Percentiles rank a stretch among this genome's conserved stretches.
phyloP scores from a whole-genome alignment of 371 early-diverging fungal species.

The Mucor piriformis region DNA sequence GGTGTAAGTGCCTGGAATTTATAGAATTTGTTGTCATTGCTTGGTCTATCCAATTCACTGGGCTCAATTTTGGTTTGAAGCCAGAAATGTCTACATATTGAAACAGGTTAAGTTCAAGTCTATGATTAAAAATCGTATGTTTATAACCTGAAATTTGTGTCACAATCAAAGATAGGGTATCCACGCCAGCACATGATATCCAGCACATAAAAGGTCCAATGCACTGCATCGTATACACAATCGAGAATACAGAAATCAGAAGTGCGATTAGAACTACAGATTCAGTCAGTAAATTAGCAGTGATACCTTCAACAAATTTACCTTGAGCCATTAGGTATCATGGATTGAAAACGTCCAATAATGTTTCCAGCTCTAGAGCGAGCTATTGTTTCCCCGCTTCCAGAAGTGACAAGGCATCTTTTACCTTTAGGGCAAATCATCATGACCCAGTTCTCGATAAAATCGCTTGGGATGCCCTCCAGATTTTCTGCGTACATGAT shows the following conservation, averaged over 20 bases:
- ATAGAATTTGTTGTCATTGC: conserved; percentile 36
- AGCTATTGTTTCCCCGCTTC: conserved; percentile 39
- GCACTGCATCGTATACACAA: conserved; percentile 60
- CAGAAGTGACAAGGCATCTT: conserved; percentile 61
- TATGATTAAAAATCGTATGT: background rate
- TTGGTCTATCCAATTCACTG: conserved; percentile 50
- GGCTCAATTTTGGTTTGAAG: conserved; percentile 49
- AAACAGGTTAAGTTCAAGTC: background rate
- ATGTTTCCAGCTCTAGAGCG: conserved; percentile 42
- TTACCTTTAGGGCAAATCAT: conserved; percentile 64
- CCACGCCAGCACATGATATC: conserved; percentile 72
- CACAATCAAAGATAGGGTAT: conserved; percentile 65
- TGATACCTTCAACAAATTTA: background rate
- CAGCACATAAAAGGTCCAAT: conserved; percentile 62
- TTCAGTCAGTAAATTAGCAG: background rate
- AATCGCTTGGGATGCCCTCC: conserved; percentile 56
- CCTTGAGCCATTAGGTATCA: conserved; percentile 61
- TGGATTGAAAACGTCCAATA: conserved; percentile 55
- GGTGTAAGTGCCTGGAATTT: conserved; percentile 37
- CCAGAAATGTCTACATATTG: conserved; percentile 53
- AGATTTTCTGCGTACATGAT: conserved; percentile 66
- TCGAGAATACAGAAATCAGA: conserved; percentile 64
- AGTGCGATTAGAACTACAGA: conserved; percentile 4
- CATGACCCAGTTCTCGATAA: conserved; percentile 53
- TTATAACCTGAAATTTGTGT: conserved; percentile 52